Evolutionary conservation across 2,329 filamentous ascomycete genomes (phyloP).

Genomic region (Verticillium zaregamsianum): DNA sequence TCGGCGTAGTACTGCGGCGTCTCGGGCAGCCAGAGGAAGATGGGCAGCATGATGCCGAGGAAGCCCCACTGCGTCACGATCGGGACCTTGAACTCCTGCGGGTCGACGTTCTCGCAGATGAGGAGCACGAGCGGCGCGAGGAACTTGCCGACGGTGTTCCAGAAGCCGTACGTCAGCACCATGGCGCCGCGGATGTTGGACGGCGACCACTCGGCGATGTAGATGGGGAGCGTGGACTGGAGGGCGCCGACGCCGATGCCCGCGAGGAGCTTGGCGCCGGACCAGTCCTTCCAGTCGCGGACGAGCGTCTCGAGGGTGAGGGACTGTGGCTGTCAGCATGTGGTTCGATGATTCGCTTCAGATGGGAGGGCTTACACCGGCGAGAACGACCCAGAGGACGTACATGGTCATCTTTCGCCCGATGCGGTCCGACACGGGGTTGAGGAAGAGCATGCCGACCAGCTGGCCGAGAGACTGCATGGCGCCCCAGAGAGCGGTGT

Average conservation of each 20-base stretch:
- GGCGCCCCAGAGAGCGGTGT: constrained; percentile 32
- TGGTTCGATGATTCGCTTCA: too few species aligned
- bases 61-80: constrained; percentile 42
- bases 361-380: background rate
- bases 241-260: constrained; percentile 37
- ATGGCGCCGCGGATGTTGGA: constrained; percentile 33
- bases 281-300: constrained; percentile 33
- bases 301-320: constrained; percentile 31
- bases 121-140: constrained; percentile 36
- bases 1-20: constrained; percentile 32
- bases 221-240: constrained; percentile 34
- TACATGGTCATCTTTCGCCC: constrained; percentile 27
- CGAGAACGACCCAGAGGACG: constrained; percentile 24
- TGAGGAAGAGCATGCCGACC: constrained; percentile 28
- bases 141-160: constrained; percentile 38
- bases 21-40: constrained; percentile 33
- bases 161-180: constrained; percentile 37
- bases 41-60: constrained; percentile 32
- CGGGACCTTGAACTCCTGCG: constrained; percentile 29
- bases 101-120: constrained; percentile 21
- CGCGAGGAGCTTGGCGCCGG: constrained; percentile 26
- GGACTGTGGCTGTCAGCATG: constrained; percentile 15
- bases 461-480: constrained; percentile 35
- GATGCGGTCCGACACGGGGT: constrained; percentile 19
- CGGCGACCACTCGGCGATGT: constrained; percentile 36